Evolutionary conservation across 495 filamentous ascomycete species (phyloP), one percentile per base, ranked within the genome.

Genomic region (Daldinia loculata): DNA sequence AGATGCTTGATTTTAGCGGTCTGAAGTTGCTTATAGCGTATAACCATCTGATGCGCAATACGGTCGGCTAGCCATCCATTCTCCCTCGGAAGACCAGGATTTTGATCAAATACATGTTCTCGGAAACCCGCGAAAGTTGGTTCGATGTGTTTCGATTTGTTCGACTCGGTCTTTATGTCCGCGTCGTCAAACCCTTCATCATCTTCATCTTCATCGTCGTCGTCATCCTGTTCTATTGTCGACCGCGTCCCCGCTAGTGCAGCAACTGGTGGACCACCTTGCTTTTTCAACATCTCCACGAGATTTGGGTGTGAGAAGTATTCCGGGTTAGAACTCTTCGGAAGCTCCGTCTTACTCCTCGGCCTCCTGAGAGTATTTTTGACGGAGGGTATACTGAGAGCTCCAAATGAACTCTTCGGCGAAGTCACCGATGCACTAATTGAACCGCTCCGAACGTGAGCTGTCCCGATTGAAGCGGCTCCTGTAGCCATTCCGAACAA

Each of bases 91-190:
- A 87, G 78, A 3, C 67, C 45, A 12, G 93, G 92, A 70, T 94
- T 94, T 34, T 93, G 78, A 69, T 88, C 83, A 66, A 87, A 81
- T 19, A 96, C 86, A 77, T 97, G 92, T 11, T 85, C 81, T 67
- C 88, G 89, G 79, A 97, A 97, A 4, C 94, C 93, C 57, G 89
- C 87, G 17, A 88, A 78, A 7, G 88, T 95, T 4, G 95, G 93
- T 24, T 89, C 83, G 61, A 92, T 91, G n/a, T 77, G 77, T 48
- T 84, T 80, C n/a, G 84, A 75, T 56, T 80, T 80, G 69, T 78
- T 79, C 5, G 80, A 77, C 32, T 85, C 80, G 6, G 80, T 70
- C 67, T 84, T 82, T 59, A 85, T 75, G 39, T 85, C 84, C 11
- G 67, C 75, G 38, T 88, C 85, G 53, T 86, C 84, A 48, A 80